Conservation (phyloP, 352 stramenopile genomes). For the Phytopythium chamaehyphon region DNA sequence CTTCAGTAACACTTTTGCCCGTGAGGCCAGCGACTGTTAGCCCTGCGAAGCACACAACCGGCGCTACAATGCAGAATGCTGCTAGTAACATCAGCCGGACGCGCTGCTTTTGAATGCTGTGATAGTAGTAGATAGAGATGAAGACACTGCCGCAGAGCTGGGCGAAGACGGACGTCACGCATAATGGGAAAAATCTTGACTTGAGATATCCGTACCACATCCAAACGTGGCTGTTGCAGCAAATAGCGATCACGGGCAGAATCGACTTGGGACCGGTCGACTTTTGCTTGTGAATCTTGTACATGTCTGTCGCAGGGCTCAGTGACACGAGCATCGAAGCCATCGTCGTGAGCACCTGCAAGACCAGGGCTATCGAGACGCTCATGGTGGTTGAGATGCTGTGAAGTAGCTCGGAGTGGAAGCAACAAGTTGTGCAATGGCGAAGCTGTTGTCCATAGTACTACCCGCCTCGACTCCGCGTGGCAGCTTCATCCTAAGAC, state of each 20-base stretch:
- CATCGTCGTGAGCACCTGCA: slow-evolving; percentile 15
- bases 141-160: slow-evolving; percentile 20
- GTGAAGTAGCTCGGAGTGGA: background rate
- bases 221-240: slow-evolving; percentile 31
- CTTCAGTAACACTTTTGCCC: background rate
- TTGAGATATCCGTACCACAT: slow-evolving; percentile 22
- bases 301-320: slow-evolving; percentile 16
- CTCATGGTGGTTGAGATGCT: background rate
- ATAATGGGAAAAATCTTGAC: slow-evolving; percentile 21
- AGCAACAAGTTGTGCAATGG: slow-evolving; percentile 3
- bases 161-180: slow-evolving; percentile 20
- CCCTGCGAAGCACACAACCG: background rate
- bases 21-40: slow-evolving; percentile 2
- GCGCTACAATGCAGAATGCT: background rate
- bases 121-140: slow-evolving; percentile 23
- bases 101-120: slow-evolving; percentile 10
- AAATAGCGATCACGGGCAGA: slow-evolving; percentile 22
- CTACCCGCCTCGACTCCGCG: too few relatives aligned
- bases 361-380: background rate
- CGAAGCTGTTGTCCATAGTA: background rate
- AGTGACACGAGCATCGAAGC: slow-evolving; percentile 22
- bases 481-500: too few relatives aligned
- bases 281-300: slow-evolving; percentile 23
- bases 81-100: slow-evolving; percentile 14
- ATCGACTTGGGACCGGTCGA: slow-evolving; percentile 22